Percentiles rank a stretch among this genome's conserved stretches.
These are phyloP conservation scores for Aristolochia californica DNA, from an alignment of 164 flowering plant genomes.

Conservation along the genomic window DNA sequence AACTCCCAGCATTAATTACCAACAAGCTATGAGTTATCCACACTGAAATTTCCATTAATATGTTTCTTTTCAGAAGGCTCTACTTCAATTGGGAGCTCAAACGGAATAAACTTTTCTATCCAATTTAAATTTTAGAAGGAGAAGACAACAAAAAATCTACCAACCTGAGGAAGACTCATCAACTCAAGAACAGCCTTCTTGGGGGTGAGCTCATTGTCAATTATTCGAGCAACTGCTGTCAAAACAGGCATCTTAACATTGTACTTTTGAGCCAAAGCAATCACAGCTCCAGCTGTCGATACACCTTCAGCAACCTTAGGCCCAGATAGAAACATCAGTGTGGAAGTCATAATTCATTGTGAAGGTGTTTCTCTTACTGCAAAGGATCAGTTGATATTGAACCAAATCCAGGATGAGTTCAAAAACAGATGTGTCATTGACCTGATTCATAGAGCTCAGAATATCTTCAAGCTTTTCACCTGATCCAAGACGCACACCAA, in stretches of 20 bases:
- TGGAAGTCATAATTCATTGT: background rate
- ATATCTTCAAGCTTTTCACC: constrained; percentile 89
- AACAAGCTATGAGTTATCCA: too few species aligned
- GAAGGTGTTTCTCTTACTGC: background rate
- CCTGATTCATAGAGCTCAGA: constrained; percentile 88
- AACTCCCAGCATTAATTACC: too few species aligned
- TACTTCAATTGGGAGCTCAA: too few species aligned
- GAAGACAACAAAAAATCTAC: background rate
- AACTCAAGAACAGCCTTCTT: constrained; percentile 77
- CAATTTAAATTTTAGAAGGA: background rate
- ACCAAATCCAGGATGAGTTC: too few species aligned
- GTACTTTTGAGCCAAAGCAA: constrained; percentile 90
- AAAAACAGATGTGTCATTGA: constrained; percentile 7
- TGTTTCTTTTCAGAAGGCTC: too few species aligned
- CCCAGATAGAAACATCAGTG: background rate
- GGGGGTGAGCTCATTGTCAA: constrained; percentile 89
- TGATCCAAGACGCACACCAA: constrained; percentile 92
- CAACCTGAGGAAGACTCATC: constrained; percentile 93
- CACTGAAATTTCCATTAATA: too few species aligned
- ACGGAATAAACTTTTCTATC: background rate
- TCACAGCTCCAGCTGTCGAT: constrained; percentile 94
- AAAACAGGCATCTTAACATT: constrained; percentile 93
- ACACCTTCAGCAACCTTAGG: constrained; percentile 94
- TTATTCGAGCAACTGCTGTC: constrained; percentile 91
- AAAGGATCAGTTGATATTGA: too few species aligned